A percentile compares a stretch with the other conserved stretches of the same genome.
These are phyloP conservation scores for Thermomyces lanuginosus DNA, from an alignment of 2,329 filamentous ascomycete genomes.

Conservation along the genomic window DNA sequence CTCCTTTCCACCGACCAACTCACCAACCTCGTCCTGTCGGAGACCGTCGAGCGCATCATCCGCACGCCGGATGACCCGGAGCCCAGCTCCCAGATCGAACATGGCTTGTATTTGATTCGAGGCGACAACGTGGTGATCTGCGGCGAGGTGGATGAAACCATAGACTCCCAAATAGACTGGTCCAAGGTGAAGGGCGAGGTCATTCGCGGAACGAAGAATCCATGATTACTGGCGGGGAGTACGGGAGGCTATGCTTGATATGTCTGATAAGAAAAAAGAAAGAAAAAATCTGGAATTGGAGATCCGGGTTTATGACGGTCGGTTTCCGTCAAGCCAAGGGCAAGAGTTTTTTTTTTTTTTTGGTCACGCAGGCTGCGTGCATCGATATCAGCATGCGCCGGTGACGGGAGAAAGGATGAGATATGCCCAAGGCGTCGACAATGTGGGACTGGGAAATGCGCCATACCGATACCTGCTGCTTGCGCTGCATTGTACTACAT, in stretches of 20 bases:
- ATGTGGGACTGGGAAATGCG: no score
- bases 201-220: constrained; percentile 72
- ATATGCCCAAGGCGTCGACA: no score
- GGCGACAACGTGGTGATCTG: constrained; percentile 90
- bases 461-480: no score
- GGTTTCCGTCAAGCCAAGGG: no score
- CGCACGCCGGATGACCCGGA: constrained; percentile 69
- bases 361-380: no score
- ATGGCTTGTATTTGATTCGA: constrained; percentile 80
- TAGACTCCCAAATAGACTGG: constrained; percentile 90
- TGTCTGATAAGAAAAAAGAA: not conserved
- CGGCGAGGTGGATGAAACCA: constrained; percentile 72
- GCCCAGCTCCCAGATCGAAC: constrained; percentile 59
- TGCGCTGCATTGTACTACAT: no score
- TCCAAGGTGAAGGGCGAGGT: constrained; percentile 68
- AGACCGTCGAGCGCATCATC: constrained; percentile 80
- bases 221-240: constrained; percentile 20
- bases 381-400: no score
- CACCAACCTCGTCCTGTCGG: constrained; percentile 77
- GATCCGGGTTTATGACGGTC: no score
- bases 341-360: no score
- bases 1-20: constrained; percentile 76
- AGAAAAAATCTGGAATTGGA: not conserved
- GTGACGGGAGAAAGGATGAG: no score
- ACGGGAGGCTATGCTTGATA: not conserved